Conservation (phyloP, 73 alveolate genomes). For the Effrenium voratum region DNA sequence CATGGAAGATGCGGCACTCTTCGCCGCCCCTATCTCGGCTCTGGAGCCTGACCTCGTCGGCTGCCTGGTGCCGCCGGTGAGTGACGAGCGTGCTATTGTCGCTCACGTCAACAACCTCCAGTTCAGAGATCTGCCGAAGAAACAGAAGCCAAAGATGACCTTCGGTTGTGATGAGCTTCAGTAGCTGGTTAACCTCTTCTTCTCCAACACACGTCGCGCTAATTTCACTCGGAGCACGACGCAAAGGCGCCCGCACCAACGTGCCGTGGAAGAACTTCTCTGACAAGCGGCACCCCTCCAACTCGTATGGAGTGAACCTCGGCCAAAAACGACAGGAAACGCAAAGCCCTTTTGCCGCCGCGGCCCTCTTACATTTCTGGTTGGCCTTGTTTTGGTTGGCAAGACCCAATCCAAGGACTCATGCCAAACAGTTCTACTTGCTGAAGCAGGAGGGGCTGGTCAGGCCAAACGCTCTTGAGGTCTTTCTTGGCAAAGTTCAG, state of each 20-base stretch:
- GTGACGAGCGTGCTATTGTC: neutral
- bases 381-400: too few relatives aligned
- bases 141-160: constrained; percentile 9
- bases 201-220: neutral
- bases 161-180: neutral
- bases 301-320: constrained; percentile 16
- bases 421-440: too few relatives aligned
- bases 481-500: neutral
- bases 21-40: neutral
- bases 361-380: too few relatives aligned
- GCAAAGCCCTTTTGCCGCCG: too few relatives aligned
- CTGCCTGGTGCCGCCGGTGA: neutral
- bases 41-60: neutral
- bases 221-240: neutral
- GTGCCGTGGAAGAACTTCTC: neutral
- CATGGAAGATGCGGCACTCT: neutral
- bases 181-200: neutral
- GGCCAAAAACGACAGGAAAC: too few relatives aligned
- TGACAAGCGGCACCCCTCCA: constrained; percentile 10
- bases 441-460: too few relatives aligned
- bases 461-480: constrained; percentile 34
- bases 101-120: constrained; percentile 6
- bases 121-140: neutral
- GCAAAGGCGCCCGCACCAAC: constrained; percentile 39
- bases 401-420: too few relatives aligned